Conservation (phyloP, 2,329 filamentous ascomycete genomes). For the Tolypocladium ovalisporum region DNA sequence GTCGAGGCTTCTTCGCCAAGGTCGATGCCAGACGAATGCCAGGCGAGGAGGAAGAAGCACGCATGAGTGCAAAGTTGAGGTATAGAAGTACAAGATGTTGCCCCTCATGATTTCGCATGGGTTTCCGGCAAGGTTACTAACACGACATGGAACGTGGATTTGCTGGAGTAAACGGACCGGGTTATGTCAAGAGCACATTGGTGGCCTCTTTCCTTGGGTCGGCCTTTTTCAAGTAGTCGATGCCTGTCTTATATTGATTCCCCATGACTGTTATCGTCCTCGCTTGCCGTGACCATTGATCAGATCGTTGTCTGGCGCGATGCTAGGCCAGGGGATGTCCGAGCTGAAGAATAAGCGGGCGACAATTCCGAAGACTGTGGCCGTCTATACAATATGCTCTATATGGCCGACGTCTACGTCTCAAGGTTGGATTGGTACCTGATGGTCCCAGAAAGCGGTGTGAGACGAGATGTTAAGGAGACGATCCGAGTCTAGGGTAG, state of each 20-base stretch:
- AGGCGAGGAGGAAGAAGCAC: neutral
- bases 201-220: neutral
- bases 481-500: neutral
- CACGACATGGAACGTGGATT: neutral
- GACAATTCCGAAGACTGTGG: neutral
- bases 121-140: neutral
- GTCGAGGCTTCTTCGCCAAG: conserved; percentile 13
- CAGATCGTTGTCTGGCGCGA: neutral
- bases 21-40: conserved; percentile 5
- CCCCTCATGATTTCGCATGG: neutral
- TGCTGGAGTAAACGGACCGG: conserved; percentile 1
- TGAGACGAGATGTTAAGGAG: neutral
- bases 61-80: neutral
- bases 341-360: neutral
- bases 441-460: neutral
- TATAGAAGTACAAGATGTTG: neutral
- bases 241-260: neutral
- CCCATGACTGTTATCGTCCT: neutral
- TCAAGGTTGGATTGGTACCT: neutral
- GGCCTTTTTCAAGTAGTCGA: too few relatives aligned
- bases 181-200: neutral
- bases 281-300: neutral
- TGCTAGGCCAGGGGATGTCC: neutral
- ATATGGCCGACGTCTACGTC: neutral
- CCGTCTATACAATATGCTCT: neutral